Conservation (phyloP, 2,329 filamentous ascomycete genomes). For the Neoscytalidium dimidiatum region DNA sequence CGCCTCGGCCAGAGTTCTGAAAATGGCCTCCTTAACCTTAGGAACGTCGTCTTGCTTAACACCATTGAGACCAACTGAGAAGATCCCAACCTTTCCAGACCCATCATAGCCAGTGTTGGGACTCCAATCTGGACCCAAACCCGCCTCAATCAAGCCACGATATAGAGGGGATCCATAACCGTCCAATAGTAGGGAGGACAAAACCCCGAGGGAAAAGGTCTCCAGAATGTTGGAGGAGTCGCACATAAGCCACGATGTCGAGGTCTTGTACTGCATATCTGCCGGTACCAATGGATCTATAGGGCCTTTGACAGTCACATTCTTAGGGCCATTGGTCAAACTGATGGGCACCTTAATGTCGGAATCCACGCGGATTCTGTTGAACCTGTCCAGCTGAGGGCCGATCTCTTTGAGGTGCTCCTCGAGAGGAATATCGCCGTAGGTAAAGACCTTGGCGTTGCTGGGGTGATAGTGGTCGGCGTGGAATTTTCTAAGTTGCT, state of each 20-base stretch:
- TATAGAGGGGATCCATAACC: conserved; percentile 96
- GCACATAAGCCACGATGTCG: conserved; percentile 87
- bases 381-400: conserved; percentile 71
- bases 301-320: conserved; percentile 75
- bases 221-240: conserved; percentile 82
- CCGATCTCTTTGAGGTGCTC: conserved; percentile 81
- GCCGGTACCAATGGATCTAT: conserved; percentile 82
- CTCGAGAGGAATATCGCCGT: conserved; percentile 84
- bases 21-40: conserved; percentile 73
- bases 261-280: conserved; percentile 91
- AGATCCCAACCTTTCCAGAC: conserved; percentile 74
- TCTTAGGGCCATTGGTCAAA: conserved; percentile 65
- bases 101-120: conserved; percentile 92
- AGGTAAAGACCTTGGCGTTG: conserved; percentile 94
- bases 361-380: conserved; percentile 67
- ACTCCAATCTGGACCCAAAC: conserved; percentile 89
- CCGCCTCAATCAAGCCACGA: conserved; percentile 82
- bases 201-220: conserved; percentile 80
- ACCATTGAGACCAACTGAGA: conserved; percentile 90
- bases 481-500: conserved; percentile 86
- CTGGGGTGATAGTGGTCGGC: conserved; percentile 94
- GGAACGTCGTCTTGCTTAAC: conserved; percentile 78
- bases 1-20: conserved; percentile 69
- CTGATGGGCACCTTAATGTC: conserved; percentile 76
- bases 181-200: conserved; percentile 84